Conservation (phyloP, 2,329 filamentous ascomycete species). For the Botrytis fabae region DNA sequence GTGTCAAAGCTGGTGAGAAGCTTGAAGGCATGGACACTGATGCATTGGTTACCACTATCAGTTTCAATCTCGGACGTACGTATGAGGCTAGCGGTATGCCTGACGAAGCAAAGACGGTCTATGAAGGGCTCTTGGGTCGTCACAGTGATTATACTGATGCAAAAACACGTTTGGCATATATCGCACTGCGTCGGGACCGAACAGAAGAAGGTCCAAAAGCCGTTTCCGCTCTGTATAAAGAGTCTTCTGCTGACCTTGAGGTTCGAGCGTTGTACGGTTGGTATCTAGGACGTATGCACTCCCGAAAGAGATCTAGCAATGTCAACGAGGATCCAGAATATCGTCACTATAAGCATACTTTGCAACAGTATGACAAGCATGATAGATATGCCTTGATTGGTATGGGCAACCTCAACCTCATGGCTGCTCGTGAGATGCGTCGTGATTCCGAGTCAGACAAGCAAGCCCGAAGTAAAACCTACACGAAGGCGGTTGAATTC, state of each 20-base stretch:
- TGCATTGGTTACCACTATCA: conserved; percentile 90
- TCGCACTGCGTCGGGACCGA: conserved; percentile 77
- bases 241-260: conserved; percentile 82
- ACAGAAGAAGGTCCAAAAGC: conserved; percentile 84
- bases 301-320: conserved; percentile 78
- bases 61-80: conserved; percentile 91
- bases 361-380: conserved; percentile 94
- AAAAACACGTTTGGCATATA: conserved; percentile 83
- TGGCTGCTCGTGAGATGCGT: conserved; percentile 90
- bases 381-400: conserved; percentile 94
- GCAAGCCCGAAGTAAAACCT: conserved; percentile 83
- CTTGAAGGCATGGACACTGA: conserved; percentile 80
- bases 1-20: conserved; percentile 75
- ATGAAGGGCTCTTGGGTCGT: conserved; percentile 79
- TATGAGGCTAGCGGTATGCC: conserved; percentile 82
- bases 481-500: conserved; percentile 92
- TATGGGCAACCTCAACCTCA: conserved; percentile 88
- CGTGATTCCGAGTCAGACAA: conserved; percentile 86
- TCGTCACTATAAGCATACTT: conserved; percentile 92
- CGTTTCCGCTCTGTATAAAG: conserved; percentile 81
- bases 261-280: conserved; percentile 92
- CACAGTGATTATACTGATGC: conserved; percentile 94
- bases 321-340: conserved; percentile 88
- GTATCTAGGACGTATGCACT: conserved; percentile 80
- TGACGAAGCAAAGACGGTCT: conserved; percentile 84